These are phyloP conservation scores for Populus davidiana DNA, from an alignment of 345 rosid genomes.

Conservation along the genomic window DNA sequence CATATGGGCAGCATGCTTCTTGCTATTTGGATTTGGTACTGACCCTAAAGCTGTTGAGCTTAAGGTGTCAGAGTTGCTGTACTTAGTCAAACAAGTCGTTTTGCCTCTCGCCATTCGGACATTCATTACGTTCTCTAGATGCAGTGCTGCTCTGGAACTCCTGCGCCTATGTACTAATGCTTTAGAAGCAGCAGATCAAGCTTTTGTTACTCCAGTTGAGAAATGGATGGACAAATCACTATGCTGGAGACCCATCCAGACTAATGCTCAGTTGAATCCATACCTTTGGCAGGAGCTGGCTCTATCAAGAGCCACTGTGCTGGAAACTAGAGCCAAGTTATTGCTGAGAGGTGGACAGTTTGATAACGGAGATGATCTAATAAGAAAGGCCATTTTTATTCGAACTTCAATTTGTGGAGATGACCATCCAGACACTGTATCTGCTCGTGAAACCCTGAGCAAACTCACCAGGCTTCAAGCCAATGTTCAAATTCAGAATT, in stretches of 20 bases:
- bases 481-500: slow-evolving; percentile 61
- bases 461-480: slow-evolving; percentile 80
- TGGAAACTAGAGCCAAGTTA: slow-evolving; percentile 87
- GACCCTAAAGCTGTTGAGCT: slow-evolving; percentile 63
- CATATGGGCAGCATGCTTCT: slow-evolving; percentile 80
- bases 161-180: slow-evolving; percentile 82
- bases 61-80: slow-evolving; percentile 60
- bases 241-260: slow-evolving; percentile 86
- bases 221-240: slow-evolving; percentile 81
- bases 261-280: slow-evolving; percentile 84
- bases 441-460: slow-evolving; percentile 79
- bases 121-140: slow-evolving; percentile 74
- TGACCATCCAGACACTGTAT: slow-evolving; percentile 73
- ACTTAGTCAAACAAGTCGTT: slow-evolving; percentile 56
- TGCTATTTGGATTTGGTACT: slow-evolving; percentile 66
- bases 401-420: slow-evolving; percentile 87
- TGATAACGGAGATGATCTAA: slow-evolving; percentile 78
- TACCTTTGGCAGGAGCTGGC: slow-evolving; percentile 93
- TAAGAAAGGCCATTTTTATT: slow-evolving; percentile 85
- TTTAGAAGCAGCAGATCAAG: slow-evolving; percentile 79
- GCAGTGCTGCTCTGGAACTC: slow-evolving; percentile 78
- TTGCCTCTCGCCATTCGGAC: slow-evolving; percentile 75
- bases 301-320: slow-evolving; percentile 72
- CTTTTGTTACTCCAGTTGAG: slow-evolving; percentile 77
- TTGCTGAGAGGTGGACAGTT: slow-evolving; percentile 85